These are phyloP conservation scores for Nicotiana tomentosiformis DNA, from an alignment of 257 asterid species.

Conservation along the genomic window DNA sequence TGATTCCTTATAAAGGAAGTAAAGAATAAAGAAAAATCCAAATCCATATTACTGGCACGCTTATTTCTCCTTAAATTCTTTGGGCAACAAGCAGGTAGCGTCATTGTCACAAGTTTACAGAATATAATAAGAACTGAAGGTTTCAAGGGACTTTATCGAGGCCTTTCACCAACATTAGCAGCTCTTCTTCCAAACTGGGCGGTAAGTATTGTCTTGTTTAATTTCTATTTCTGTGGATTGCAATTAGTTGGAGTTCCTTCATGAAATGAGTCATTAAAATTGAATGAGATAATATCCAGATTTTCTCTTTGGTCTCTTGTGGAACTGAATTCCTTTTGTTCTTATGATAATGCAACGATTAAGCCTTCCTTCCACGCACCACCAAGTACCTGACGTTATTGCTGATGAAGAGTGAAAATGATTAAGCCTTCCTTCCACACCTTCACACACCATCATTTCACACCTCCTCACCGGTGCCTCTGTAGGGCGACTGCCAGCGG, in stretches of 20 bases:
- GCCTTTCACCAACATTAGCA: slow-evolving; percentile 88
- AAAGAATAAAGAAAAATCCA: not conserved
- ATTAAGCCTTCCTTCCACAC: not conserved
- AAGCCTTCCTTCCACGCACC: not conserved
- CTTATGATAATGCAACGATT: not conserved
- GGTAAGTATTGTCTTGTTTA: slow-evolving; percentile 46
- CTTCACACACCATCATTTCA: not conserved
- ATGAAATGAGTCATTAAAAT: not conserved
- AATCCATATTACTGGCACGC: not conserved
- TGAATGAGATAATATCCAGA: not conserved
- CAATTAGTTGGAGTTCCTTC: not conserved
- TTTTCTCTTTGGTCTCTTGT: not conserved
- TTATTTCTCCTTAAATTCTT: not conserved
- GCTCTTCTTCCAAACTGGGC: slow-evolving; percentile 99
- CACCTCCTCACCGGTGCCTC: too few relatives aligned
- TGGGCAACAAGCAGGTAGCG: slow-evolving; percentile 54
- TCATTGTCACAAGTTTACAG: slow-evolving; percentile 71
- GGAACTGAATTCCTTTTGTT: not conserved
- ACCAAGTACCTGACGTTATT: too few relatives aligned
- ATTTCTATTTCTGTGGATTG: not conserved
- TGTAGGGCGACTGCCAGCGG: too few relatives aligned
- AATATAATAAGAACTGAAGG: slow-evolving; percentile 71
- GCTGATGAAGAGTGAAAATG: not conserved
- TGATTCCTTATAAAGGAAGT: not conserved
- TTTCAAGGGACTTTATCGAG: slow-evolving; percentile 85